Conservation (phyloP, 768 basidiomycete species). For the Mycena chlorophos region DNA sequence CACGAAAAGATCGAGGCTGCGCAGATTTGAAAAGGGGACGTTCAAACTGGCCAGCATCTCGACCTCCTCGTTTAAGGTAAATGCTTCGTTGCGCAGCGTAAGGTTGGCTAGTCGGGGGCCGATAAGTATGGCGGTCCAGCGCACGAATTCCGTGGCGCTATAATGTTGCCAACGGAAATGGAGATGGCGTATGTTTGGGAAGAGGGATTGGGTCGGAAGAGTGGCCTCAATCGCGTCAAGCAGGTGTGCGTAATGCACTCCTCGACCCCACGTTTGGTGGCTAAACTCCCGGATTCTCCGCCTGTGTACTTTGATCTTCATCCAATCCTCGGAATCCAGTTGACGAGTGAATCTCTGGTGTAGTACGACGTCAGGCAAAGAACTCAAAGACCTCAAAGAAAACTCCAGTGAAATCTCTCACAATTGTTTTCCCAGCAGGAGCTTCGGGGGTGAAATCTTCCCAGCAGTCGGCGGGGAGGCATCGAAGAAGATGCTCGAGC, state of each 20-base stretch:
- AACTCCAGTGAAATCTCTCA: background rate
- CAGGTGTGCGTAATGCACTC: too few relatives aligned
- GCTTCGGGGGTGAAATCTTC: background rate
- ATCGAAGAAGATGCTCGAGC: background rate
- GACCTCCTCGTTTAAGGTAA: background rate
- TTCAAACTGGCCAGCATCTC: background rate
- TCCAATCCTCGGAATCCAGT: too few relatives aligned
- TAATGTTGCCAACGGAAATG: background rate
- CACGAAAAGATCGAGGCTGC: background rate
- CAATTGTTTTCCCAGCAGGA: background rate
- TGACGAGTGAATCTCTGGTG: too few relatives aligned
- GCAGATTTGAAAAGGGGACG: background rate
- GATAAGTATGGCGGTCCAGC: background rate
- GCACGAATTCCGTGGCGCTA: background rate
- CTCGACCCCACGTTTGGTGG: too few relatives aligned
- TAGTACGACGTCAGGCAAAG: background rate
- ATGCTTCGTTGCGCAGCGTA: background rate
- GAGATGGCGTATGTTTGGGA: background rate
- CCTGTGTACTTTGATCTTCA: too few relatives aligned
- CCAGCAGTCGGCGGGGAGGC: background rate
- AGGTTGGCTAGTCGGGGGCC: background rate
- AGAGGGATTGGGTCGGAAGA: too few relatives aligned
- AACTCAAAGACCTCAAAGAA: background rate
- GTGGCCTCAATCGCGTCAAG: too few relatives aligned
- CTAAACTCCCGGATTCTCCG: too few relatives aligned